These are phyloP conservation scores for Carex sylvatica DNA, from an alignment of 202 grass and related monocot species.

Conservation along the genomic window DNA sequence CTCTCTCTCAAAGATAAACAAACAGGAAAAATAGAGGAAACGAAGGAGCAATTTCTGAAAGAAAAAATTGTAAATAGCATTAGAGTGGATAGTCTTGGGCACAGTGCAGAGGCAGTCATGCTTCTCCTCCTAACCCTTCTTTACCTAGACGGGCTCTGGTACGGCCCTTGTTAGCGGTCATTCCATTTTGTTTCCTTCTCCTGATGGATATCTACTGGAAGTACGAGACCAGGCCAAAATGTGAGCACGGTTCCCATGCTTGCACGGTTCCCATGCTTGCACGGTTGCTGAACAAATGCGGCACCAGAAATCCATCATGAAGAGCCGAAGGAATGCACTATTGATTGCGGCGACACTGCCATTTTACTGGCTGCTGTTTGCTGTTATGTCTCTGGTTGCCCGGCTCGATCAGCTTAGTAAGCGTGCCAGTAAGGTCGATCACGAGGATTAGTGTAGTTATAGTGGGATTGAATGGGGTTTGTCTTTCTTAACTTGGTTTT, in stretches of 20 bases:
- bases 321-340: conserved; percentile 81
- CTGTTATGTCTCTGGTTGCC: conserved; percentile 55
- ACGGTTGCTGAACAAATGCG: conserved; percentile 61
- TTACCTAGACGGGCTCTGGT: conserved; percentile 58
- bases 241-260: conserved; percentile 45
- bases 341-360: conserved; percentile 67
- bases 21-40: neutral
- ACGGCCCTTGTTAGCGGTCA: conserved; percentile 69
- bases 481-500: neutral
- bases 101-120: conserved; percentile 87
- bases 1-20: neutral
- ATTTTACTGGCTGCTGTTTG: conserved; percentile 88
- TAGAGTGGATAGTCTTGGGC: conserved; percentile 84
- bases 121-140: conserved; percentile 77
- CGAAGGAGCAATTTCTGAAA: neutral
- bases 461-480: neutral
- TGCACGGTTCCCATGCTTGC: conserved; percentile 66
- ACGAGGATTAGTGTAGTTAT: conserved; percentile 33
- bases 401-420: conserved; percentile 55
- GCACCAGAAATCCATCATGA: conserved; percentile 93
- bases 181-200: conserved; percentile 90
- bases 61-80: conserved; percentile 40
- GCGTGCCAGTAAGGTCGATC: conserved; percentile 51
- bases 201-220: conserved; percentile 92
- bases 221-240: conserved; percentile 73